Percentiles rank a stretch among this genome's conserved stretches.
phyloP scores from a whole-genome alignment of 257 asterid genomes.

The Prunella vulgaris region DNA sequence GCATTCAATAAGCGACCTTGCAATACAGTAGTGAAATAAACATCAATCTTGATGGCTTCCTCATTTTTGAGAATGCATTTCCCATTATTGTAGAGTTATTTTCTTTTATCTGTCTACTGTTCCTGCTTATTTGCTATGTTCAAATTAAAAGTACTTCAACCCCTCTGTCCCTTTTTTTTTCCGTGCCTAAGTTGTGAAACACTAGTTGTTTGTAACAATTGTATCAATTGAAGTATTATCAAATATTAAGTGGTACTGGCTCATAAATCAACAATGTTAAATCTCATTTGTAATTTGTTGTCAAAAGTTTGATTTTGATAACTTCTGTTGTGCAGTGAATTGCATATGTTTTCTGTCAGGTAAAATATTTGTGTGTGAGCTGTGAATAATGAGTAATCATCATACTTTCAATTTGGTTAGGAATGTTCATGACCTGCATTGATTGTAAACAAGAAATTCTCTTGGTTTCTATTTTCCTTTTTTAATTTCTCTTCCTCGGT shows the following conservation, averaged over 20 bases:
- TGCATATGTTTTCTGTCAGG: not conserved
- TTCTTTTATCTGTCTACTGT: not conserved
- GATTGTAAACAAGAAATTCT: not conserved
- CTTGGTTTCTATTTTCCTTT: not conserved
- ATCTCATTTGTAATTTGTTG: not conserved
- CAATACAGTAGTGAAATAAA: not conserved
- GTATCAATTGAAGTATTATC: not conserved
- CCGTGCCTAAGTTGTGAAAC: not conserved
- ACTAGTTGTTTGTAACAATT: not conserved
- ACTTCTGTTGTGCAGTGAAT: not conserved
- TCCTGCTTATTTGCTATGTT: not conserved
- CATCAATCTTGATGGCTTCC: not conserved
- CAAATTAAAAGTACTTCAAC: not conserved
- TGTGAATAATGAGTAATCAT: not conserved
- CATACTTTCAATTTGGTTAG: not conserved
- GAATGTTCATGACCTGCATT: not conserved
- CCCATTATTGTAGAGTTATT: not conserved
- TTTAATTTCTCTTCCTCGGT: not conserved
- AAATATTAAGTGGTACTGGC: not conserved
- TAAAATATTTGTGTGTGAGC: not conserved
- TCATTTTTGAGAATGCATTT: not conserved
- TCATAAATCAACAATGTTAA: not conserved
- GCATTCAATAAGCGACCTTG: not conserved
- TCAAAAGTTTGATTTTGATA: not conserved
- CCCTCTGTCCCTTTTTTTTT: not conserved